A percentile compares a stretch with the other conserved stretches of the same genome.
phyloP scores from a whole-genome alignment of 2,329 filamentous ascomycete species.

The Aspergillus sp. region DNA sequence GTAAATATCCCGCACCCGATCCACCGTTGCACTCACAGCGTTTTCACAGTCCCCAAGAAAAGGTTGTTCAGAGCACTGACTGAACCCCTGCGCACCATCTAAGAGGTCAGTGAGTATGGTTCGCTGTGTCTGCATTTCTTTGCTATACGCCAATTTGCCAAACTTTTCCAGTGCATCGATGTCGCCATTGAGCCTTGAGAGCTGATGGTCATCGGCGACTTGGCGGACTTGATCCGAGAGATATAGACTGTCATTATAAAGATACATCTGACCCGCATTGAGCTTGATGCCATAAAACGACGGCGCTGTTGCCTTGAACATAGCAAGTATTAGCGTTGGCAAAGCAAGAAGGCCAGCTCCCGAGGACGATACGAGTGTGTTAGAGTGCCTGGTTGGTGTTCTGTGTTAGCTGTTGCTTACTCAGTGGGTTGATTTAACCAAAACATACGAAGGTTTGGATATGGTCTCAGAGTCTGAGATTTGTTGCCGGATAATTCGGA shows the following conservation, averaged over 20 bases:
- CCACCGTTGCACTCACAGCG: conserved; percentile 58
- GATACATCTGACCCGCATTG: conserved; percentile 59
- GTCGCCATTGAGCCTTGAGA: conserved; percentile 55
- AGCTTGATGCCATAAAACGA: conserved; percentile 46
- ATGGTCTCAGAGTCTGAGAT: conserved; percentile 43
- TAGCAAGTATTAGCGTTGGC: conserved; percentile 49
- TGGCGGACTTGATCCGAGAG: conserved; percentile 55
- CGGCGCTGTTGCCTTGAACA: conserved; percentile 52
- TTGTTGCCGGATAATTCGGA: conserved; percentile 43
- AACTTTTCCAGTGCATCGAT: conserved; percentile 58
- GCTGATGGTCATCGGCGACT: conserved; percentile 48
- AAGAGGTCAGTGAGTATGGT: conserved; percentile 63
- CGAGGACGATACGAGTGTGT: conserved; percentile 41
- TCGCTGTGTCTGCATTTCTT: conserved; percentile 65
- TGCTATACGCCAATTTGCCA: conserved; percentile 60
- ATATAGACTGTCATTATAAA: conserved; percentile 65
- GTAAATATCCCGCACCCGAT: conserved; percentile 58
- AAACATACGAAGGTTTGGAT: conserved; percentile 36
- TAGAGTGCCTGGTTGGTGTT: conserved; percentile 25
- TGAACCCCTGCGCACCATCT: conserved; percentile 63
- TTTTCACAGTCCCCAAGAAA: conserved; percentile 61
- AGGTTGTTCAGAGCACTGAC: conserved; percentile 58
- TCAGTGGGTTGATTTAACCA: neutral
- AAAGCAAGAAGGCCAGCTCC: conserved; percentile 45
- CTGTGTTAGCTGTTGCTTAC: conserved; percentile 20